These are phyloP conservation scores for Amphicarpaea edgeworthii DNA, from an alignment of 306 rosid genomes.

Conservation along the genomic window DNA sequence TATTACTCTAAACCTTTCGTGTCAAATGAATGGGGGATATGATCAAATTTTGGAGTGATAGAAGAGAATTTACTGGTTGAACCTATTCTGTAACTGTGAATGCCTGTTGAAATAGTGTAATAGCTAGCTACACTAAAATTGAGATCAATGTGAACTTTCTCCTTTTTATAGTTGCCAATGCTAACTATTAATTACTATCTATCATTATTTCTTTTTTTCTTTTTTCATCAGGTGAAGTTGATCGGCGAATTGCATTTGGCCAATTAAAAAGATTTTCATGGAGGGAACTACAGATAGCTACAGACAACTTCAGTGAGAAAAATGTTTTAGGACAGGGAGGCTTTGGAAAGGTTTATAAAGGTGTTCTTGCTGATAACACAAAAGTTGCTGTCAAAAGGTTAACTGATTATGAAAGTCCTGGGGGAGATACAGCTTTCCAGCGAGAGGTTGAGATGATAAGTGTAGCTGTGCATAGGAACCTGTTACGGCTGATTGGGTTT, in stretches of 20 bases:
- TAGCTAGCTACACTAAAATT: conserved; percentile 13
- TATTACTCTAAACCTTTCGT: conserved; percentile 1
- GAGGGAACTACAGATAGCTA: conserved; percentile 94
- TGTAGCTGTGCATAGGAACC: conserved; percentile 92
- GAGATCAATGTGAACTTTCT: conserved; percentile 19
- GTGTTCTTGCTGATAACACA: conserved; percentile 85
- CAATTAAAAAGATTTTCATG: conserved; percentile 89
- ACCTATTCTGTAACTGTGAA: conserved; percentile 7
- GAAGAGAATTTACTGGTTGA: conserved; percentile 26
- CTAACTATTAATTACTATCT: not conserved
- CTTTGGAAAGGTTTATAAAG: conserved; percentile 98
- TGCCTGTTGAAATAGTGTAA: conserved; percentile 16
- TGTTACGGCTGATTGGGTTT: conserved; percentile 87
- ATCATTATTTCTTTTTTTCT: not conserved
- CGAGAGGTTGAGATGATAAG: conserved; percentile 99
- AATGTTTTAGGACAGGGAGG: conserved; percentile 99
- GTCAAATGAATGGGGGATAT: conserved; percentile 18
- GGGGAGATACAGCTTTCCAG: conserved; percentile 97
- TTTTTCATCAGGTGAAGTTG: conserved; percentile 84
- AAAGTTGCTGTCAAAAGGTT: conserved; percentile 96
- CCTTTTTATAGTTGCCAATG: not conserved
- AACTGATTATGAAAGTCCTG: conserved; percentile 95
- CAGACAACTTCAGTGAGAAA: conserved; percentile 90
- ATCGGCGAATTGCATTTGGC: conserved; percentile 95
- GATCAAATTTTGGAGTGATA: conserved; percentile 6